A percentile compares a stretch with the other conserved stretches of the same genome.
Conservation (phyloP, 208 protist genomes). For the Trypanosoma conorhini region DNA sequence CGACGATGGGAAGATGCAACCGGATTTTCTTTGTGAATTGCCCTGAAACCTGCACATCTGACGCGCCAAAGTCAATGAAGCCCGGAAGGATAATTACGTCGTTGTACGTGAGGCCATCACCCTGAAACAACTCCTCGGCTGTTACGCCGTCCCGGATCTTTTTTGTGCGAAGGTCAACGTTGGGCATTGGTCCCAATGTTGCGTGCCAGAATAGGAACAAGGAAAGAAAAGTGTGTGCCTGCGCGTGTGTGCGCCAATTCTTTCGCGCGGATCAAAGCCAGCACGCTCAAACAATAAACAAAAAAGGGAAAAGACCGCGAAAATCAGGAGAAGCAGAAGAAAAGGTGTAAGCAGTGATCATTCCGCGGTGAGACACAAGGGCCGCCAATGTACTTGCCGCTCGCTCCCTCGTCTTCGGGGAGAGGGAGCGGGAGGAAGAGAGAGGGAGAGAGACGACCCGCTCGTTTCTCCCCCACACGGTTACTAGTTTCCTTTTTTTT, state of each 20-base stretch:
- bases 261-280: conserved; percentile 1
- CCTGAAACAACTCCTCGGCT: conserved; percentile 86
- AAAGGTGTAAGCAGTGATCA: too few relatives aligned
- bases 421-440: too few relatives aligned
- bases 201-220: not conserved
- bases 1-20: conserved; percentile 93
- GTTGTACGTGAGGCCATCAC: conserved; percentile 91
- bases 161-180: conserved; percentile 68
- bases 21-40: conserved; percentile 91
- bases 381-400: not conserved
- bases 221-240: not conserved
- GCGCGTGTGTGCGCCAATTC: not conserved
- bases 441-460: too few relatives aligned
- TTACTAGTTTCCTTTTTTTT: too few relatives aligned
- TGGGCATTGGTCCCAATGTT: conserved; percentile 10
- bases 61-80: conserved; percentile 93
- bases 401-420: too few relatives aligned
- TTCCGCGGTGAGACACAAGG: too few relatives aligned
- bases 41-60: conserved; percentile 83
- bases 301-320: not conserved
- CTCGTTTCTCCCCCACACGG: too few relatives aligned
- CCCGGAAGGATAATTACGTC: conserved; percentile 96
- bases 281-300: not conserved
- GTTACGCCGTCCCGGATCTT: conserved; percentile 82
- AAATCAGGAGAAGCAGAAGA: not conserved